These are phyloP conservation scores for Corrigiola litoralis DNA, from an alignment of 179 eudicot genomes.

Conservation along the genomic window DNA sequence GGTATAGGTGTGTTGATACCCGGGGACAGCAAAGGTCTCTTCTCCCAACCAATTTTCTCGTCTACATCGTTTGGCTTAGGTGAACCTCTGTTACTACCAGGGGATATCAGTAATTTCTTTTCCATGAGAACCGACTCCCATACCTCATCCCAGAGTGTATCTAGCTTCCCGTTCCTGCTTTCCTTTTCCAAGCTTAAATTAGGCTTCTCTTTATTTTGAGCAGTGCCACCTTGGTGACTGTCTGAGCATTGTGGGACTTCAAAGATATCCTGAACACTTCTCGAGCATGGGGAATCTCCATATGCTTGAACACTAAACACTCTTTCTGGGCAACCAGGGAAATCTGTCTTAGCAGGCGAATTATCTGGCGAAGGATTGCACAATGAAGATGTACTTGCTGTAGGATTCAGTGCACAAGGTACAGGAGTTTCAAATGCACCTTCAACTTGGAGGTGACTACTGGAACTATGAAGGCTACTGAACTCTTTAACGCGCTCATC, in stretches of 20 bases:
- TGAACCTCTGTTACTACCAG: slow-evolving; percentile 19
- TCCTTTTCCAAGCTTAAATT: slow-evolving; percentile 19
- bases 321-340: slow-evolving; percentile 17
- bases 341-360: slow-evolving; percentile 20
- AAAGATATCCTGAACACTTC: slow-evolving; percentile 65
- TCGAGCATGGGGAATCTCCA: slow-evolving; percentile 23
- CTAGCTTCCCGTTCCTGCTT: slow-evolving; percentile 26
- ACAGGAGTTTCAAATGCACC: slow-evolving; percentile 16
- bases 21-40: slow-evolving; percentile 23
- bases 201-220: slow-evolving; percentile 13
- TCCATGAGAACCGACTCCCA: slow-evolving; percentile 26
- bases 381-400: slow-evolving; percentile 13
- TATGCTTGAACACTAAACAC: slow-evolving; percentile 16
- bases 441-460: neutral
- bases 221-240: slow-evolving; percentile 7
- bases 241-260: slow-evolving; percentile 60
- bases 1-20: slow-evolving; percentile 28
- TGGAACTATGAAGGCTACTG: slow-evolving; percentile 17
- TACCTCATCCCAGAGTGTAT: slow-evolving; percentile 26
- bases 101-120: slow-evolving; percentile 27
- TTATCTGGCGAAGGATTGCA: slow-evolving; percentile 26
- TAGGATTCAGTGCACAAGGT: slow-evolving; percentile 21
- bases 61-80: slow-evolving; percentile 12
- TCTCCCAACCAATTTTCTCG: slow-evolving; percentile 29
- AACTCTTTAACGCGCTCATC: slow-evolving; percentile 62